These are phyloP conservation scores for Hevea brasiliensis DNA, from an alignment of 345 rosid species.

Conservation along the genomic window DNA sequence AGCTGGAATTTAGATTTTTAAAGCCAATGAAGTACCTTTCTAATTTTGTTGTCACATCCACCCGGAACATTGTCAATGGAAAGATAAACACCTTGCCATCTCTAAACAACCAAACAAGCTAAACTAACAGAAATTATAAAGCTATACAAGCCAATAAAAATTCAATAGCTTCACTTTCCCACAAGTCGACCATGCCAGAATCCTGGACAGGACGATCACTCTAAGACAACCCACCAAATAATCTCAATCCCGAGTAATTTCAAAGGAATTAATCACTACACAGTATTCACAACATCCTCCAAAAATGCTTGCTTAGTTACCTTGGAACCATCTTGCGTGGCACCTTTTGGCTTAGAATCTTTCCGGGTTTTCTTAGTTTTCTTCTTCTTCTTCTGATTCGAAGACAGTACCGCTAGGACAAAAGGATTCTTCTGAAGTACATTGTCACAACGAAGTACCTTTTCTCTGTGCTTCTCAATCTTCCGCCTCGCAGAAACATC, in stretches of 20 bases:
- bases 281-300: background rate
- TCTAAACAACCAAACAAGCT: background rate
- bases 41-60: slow-evolving; percentile 36
- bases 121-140: background rate
- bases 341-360: slow-evolving; percentile 17
- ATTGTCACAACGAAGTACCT: slow-evolving; percentile 38
- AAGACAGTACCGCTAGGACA: slow-evolving; percentile 63
- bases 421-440: slow-evolving; percentile 71
- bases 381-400: slow-evolving; percentile 48
- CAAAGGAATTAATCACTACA: background rate
- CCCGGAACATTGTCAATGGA: slow-evolving; percentile 36
- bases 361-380: slow-evolving; percentile 25
- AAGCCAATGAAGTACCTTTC: slow-evolving; percentile 45
- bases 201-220: slow-evolving; percentile 39
- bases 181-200: slow-evolving; percentile 60
- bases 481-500: too few relatives aligned
- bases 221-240: slow-evolving; percentile 13
- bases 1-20: background rate
- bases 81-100: background rate
- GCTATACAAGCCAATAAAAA: background rate
- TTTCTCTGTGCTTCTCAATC: too few relatives aligned
- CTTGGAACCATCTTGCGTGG: slow-evolving; percentile 34
- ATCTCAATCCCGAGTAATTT: background rate
- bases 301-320: slow-evolving; percentile 24
- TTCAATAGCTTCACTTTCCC: slow-evolving; percentile 62